Evolutionary conservation across 495 filamentous ascomycete genomes (phyloP).

Genomic region (Talaromyces adpressus): DNA sequence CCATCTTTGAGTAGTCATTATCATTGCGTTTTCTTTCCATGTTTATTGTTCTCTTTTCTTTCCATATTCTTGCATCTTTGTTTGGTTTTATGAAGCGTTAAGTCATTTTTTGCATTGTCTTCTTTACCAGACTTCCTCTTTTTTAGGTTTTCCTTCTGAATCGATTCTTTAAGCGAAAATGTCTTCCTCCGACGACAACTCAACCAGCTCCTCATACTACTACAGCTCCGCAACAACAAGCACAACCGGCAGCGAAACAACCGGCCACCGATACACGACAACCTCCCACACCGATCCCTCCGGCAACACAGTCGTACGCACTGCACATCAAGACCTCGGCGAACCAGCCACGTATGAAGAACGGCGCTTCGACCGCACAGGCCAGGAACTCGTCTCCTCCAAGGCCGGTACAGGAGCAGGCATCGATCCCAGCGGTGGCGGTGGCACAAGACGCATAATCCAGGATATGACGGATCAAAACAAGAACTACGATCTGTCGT

Average conservation of each 20-base stretch:
- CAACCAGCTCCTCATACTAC: slow-evolving; percentile 25
- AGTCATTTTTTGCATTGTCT: not conserved
- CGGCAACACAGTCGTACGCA: slow-evolving; percentile 31
- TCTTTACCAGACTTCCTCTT: not conserved
- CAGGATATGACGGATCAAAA: slow-evolving; percentile 2
- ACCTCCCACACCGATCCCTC: slow-evolving; percentile 26
- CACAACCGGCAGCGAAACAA: slow-evolving; percentile 16
- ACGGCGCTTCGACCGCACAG: slow-evolving; percentile 27
- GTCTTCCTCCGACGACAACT: slow-evolving; percentile 11
- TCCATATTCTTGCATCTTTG: not conserved
- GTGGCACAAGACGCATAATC: not conserved
- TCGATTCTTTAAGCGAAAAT: not conserved
- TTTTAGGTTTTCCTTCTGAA: not conserved
- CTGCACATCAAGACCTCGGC: slow-evolving; percentile 31
- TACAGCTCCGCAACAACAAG: slow-evolving; percentile 25
- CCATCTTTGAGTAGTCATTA: not conserved
- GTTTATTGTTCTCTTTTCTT: not conserved
- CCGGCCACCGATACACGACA: slow-evolving; percentile 31
- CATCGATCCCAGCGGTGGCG: not conserved
- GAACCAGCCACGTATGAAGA: slow-evolving; percentile 28
- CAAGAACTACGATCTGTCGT: not conserved
- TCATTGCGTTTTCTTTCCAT: not conserved
- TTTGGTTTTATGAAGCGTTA: not conserved
- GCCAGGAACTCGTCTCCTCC: slow-evolving; percentile 21
- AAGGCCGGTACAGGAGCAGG: not conserved